phyloP scores from a whole-genome alignment of 257 asterid species.

The Nicotiana otophora region DNA sequence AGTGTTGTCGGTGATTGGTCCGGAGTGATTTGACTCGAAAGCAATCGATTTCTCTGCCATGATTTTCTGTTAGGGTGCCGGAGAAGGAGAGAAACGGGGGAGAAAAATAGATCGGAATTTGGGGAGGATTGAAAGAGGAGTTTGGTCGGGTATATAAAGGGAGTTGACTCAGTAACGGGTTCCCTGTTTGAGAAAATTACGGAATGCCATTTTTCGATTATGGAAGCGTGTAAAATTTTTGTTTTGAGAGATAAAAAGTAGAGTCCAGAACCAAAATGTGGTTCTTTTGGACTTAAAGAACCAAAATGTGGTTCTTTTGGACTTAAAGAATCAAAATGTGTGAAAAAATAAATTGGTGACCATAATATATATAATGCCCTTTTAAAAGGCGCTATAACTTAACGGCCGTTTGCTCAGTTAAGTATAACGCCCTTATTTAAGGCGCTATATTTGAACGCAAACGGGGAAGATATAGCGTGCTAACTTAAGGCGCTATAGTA shows the following conservation, averaged over 20 bases:
- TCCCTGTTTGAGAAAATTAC: slow-evolving; percentile 1
- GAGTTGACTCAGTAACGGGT: not conserved
- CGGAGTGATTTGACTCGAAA: not conserved
- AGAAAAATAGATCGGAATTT: not conserved
- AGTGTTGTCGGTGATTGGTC: not conserved
- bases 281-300: too few species aligned
- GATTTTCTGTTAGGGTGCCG: not conserved
- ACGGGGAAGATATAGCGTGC: too few species aligned
- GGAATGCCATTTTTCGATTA: not conserved
- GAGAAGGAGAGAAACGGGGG: not conserved
- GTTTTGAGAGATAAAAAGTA: not conserved
- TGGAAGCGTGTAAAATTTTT: not conserved
- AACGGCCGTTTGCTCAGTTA: too few species aligned
- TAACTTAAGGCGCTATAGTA: too few species aligned
- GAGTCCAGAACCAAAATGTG: too few species aligned
- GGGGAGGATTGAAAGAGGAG: not conserved
- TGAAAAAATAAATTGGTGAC: too few species aligned
- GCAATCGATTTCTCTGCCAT: slow-evolving; percentile 25
- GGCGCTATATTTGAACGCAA: too few species aligned
- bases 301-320: too few species aligned
- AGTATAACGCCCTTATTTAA: too few species aligned
- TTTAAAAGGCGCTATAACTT: too few species aligned
- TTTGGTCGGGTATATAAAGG: not conserved
- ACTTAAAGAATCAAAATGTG: too few species aligned
- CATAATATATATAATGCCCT: too few species aligned